phyloP scores from a whole-genome alignment of 768 basidiomycete species.

The Galerina sulciceps region DNA sequence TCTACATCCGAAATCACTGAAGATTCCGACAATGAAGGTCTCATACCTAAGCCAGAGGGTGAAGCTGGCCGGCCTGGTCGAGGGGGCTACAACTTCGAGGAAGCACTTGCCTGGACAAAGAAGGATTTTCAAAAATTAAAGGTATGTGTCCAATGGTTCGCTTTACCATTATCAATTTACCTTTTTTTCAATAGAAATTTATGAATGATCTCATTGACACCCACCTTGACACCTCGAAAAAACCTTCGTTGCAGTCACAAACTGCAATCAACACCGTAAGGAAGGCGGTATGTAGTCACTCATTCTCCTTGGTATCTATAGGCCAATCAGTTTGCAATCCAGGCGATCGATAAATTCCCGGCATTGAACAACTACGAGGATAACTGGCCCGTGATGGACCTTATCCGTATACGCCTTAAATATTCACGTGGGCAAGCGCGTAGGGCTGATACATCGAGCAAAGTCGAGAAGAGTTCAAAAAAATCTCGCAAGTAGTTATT shows the following conservation, averaged over 20 bases:
- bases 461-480: no score
- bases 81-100: conserved; percentile 28
- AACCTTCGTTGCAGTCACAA: conserved; percentile 9
- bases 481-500: no score
- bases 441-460: no score
- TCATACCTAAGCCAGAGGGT: conserved; percentile 28
- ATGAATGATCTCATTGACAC: conserved; percentile 10
- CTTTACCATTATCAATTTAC: no score
- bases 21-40: conserved; percentile 1
- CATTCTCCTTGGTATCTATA: neutral
- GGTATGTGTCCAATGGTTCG: conserved; percentile 13
- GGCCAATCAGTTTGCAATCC: neutral
- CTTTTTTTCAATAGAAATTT: conserved; percentile 7
- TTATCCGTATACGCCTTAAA: neutral
- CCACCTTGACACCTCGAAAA: conserved; percentile 14
- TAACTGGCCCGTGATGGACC: neutral
- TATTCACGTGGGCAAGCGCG: no score
- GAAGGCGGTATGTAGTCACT: neutral
- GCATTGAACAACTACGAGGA: neutral
- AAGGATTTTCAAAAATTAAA: conserved; percentile 19
- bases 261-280: neutral
- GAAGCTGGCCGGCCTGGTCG: conserved; percentile 24
- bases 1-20: neutral
- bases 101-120: conserved; percentile 21
- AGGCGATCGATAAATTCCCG: neutral